Base-by-base conservation (phyloP, 2,329 filamentous ascomycete genomes). In the Herpotrichia juniperi region DNA sequence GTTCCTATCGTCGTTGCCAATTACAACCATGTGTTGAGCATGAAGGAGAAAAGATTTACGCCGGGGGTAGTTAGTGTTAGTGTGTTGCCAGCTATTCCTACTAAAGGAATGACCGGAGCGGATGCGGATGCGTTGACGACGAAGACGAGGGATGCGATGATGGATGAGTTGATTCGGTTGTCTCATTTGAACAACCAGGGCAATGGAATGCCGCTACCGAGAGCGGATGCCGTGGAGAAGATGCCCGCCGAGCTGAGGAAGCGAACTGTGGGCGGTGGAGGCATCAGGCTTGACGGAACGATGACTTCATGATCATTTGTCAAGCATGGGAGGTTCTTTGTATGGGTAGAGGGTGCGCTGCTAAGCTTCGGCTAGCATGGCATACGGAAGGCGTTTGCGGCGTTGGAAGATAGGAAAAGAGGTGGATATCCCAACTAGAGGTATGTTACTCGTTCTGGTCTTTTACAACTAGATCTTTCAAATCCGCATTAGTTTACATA, bases 1-100 rank as follows among this genome's bases (percentile, higher is more conserved):
- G 88, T 99, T 3, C 94, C 94, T 0, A 83, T 96, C 30, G 79
- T 81, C 2, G 72, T 75, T n/a, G 79, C 77, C 17, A 81, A 81
- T 61, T 82, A 82, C 63, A 71, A 62, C 54, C 72, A 81, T 53
- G 70, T 82, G 2, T 54, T 81, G 28, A 76, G 78, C 52, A 60
- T 79, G 16, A 77, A 78, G 71, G 69, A 62, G 57, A 74, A 73
- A 67, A 63, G 65, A 4, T 78, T 80, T 53, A 56, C 57, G 14
- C 67, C 71, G 2, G 79, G 79, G 4, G 66, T 63, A 0, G 72
- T 97, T 54, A 89, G 90, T 11, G 80, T 75, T 7, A 71, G 64
- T 25, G 54, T 74, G 2, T 54, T 75, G 14, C 72, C 72, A 6
- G 62, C 73, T 1, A 72, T 75, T 32, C 62, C 60, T 2, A 75